phyloP scores from a whole-genome alignment of 345 rosid species.

The Aegle marmelos region DNA sequence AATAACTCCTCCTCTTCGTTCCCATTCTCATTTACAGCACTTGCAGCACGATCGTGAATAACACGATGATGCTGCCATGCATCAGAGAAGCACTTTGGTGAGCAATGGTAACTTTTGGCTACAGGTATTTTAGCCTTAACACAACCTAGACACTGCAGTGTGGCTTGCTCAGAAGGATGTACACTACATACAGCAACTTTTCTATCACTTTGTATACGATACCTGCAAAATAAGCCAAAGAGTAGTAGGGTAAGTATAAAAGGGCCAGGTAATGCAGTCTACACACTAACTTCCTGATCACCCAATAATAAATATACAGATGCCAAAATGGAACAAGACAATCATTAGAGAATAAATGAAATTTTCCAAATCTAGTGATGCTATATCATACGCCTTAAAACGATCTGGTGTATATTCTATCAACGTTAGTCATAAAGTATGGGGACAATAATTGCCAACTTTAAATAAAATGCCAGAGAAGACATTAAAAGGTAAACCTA shows the following conservation, averaged over 20 bases:
- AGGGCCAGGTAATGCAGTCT: not conserved
- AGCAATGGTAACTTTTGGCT: conserved; percentile 86
- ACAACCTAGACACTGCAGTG: conserved; percentile 89
- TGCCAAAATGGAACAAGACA: conserved; percentile 8
- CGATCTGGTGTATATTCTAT: not conserved
- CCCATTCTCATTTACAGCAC: conserved; percentile 75
- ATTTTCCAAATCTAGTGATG: not conserved
- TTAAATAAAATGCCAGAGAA: not conserved
- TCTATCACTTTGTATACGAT: conserved; percentile 84
- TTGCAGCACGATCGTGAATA: conserved; percentile 90
- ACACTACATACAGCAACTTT: conserved; percentile 86
- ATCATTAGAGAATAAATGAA: not conserved
- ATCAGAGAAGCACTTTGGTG: conserved; percentile 89
- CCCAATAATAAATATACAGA: not conserved
- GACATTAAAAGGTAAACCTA: not conserved
- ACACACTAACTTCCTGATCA: not conserved
- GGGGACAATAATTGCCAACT: not conserved
- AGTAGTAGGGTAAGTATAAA: not conserved
- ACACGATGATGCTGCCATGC: conserved; percentile 99
- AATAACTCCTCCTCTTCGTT: conserved; percentile 88
- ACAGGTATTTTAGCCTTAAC: conserved; percentile 82
- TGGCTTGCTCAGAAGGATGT: conserved; percentile 88
- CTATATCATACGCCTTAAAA: not conserved
- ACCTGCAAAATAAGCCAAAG: conserved; percentile 55
- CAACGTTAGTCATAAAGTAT: not conserved